Evolutionary conservation across 202 grass and related monocot species (phyloP).

Genomic region (Schoenoplectus tabernaemontani): DNA sequence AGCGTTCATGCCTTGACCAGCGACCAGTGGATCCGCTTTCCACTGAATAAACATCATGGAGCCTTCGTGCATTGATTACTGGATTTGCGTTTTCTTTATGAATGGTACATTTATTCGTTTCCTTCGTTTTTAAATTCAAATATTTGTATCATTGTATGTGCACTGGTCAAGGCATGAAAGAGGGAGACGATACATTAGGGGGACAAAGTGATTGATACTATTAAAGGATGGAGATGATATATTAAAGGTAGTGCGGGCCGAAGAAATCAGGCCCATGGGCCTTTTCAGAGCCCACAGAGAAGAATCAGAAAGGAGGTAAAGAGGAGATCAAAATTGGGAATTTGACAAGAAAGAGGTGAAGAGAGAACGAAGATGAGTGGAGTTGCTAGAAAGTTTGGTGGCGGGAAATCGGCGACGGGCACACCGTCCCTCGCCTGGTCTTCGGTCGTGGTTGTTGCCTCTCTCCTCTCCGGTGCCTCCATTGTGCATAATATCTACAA

Average conservation of each 20-base stretch:
- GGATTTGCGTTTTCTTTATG: background rate
- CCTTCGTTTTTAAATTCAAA: background rate
- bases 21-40: background rate
- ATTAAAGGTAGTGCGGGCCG: too few relatives aligned
- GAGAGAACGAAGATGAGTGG: slow-evolving; percentile 24
- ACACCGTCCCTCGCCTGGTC: slow-evolving; percentile 62
- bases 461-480: slow-evolving; percentile 61
- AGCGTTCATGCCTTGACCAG: background rate
- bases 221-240: too few relatives aligned
- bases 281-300: background rate
- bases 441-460: slow-evolving; percentile 51
- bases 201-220: too few relatives aligned
- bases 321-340: background rate
- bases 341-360: background rate
- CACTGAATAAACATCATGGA: background rate
- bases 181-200: background rate
- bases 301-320: background rate
- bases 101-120: background rate
- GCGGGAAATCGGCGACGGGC: slow-evolving; percentile 40
- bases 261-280: background rate
- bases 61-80: background rate
- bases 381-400: slow-evolving; percentile 39
- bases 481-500: slow-evolving; percentile 77
- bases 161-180: background rate
- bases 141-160: background rate